Conservation (phyloP, 2,329 filamentous ascomycete genomes). For the Stagonosporopsis vannaccii region DNA sequence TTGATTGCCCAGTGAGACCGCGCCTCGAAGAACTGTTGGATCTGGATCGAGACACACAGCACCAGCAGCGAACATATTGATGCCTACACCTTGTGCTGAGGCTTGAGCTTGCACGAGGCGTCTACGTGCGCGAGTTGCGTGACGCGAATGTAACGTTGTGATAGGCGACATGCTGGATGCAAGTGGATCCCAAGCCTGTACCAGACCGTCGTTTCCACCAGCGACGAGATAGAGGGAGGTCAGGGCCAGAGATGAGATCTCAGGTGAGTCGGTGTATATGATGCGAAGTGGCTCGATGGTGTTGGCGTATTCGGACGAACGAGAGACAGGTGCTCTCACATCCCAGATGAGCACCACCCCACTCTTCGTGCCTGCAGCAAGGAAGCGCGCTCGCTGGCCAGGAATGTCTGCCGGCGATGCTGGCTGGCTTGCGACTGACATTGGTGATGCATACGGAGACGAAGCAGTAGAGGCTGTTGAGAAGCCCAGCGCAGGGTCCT, state of each 20-base stretch:
- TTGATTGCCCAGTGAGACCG: constrained; percentile 85
- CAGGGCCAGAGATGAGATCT: constrained; percentile 81
- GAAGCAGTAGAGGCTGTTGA: constrained; percentile 62
- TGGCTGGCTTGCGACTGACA: constrained; percentile 56
- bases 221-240: constrained; percentile 89
- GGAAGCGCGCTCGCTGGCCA: constrained; percentile 80
- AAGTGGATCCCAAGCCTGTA: constrained; percentile 96
- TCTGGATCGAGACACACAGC: constrained; percentile 89
- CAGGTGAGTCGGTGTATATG: constrained; percentile 89
- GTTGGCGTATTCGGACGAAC: constrained; percentile 62
- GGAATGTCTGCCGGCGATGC: constrained; percentile 70
- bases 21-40: constrained; percentile 81
- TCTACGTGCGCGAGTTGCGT: constrained; percentile 81
- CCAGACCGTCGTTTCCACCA: constrained; percentile 91
- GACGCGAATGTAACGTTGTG: constrained; percentile 84
- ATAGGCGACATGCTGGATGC: constrained; percentile 80
- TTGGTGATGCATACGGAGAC: constrained; percentile 62
- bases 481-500: constrained; percentile 76
- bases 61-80: constrained; percentile 81
- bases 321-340: constrained; percentile 70
- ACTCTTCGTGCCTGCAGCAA: constrained; percentile 80
- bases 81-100: constrained; percentile 71
- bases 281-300: constrained; percentile 75
- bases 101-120: constrained; percentile 72
- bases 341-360: constrained; percentile 88